Percentiles rank a stretch among this genome's conserved stretches.
Evolutionary conservation across 1,284 basidiomycete species (phyloP).

Genomic region (Apiotrichum montevideense): DNA sequence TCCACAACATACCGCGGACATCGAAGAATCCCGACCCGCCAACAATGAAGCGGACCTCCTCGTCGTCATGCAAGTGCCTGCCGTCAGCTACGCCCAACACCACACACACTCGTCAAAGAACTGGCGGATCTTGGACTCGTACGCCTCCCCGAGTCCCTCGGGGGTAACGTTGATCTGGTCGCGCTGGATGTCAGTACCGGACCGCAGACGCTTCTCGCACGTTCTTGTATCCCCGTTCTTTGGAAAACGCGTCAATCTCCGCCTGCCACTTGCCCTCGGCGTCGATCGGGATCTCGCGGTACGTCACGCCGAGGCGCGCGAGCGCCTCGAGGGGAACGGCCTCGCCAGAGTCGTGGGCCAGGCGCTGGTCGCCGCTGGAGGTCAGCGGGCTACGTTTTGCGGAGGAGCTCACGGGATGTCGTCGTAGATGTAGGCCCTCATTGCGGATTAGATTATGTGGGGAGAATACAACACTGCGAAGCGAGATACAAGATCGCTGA

Average conservation of each 20-base stretch:
- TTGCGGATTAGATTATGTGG: slow-evolving; percentile 29
- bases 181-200: slow-evolving; percentile 34
- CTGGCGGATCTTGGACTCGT: slow-evolving; percentile 67
- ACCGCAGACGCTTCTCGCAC: slow-evolving; percentile 18
- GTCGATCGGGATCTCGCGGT: slow-evolving; percentile 59
- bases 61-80: slow-evolving; percentile 83
- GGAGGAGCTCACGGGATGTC: slow-evolving; percentile 51
- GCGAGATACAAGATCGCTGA: no score
- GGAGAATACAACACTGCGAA: not conserved
- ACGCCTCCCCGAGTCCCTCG: slow-evolving; percentile 65
- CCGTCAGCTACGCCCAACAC: not conserved
- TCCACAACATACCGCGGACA: slow-evolving; percentile 56
- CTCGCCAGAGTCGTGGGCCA: slow-evolving; percentile 62
- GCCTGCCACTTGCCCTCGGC: slow-evolving; percentile 50
- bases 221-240: slow-evolving; percentile 67
- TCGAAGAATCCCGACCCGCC: slow-evolving; percentile 80
- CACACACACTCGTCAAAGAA: slow-evolving; percentile 70
- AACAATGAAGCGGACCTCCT: slow-evolving; percentile 80
- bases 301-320: slow-evolving; percentile 56
- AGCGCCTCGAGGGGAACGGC: slow-evolving; percentile 54
- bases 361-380: slow-evolving; percentile 61
- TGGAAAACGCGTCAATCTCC: slow-evolving; percentile 56
- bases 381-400: not conserved
- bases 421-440: slow-evolving; percentile 78
- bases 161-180: slow-evolving; percentile 69